Conservation (phyloP, 2,329 filamentous ascomycete species). For the Aaosphaeria pasadenensis region DNA sequence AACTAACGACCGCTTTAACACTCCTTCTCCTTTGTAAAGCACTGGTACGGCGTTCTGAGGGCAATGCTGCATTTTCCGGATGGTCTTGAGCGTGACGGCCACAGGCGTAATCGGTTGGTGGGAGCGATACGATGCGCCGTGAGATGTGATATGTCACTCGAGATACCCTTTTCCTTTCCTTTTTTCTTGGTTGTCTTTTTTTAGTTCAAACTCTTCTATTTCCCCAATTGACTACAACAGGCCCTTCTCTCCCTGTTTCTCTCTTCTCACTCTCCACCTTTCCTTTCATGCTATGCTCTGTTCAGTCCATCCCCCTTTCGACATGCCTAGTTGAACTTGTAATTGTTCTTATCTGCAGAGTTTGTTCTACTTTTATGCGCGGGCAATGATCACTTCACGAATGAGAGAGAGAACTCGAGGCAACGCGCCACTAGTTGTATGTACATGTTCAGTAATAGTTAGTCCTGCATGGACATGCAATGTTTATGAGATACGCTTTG, state of each 20-base stretch:
- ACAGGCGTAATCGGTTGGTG: conserved; percentile 17
- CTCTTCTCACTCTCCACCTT: background rate
- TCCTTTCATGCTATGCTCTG: background rate
- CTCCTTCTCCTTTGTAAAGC: background rate
- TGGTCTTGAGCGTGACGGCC: conserved; percentile 3
- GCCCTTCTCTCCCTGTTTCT: background rate
- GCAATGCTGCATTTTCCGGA: conserved; percentile 1
- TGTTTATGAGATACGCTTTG: too few species aligned
- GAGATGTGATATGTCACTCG: conserved; percentile 5
- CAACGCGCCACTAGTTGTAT: too few species aligned
- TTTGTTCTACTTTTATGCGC: too few species aligned
- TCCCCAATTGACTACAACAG: background rate
- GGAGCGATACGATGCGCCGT: conserved; percentile 18
- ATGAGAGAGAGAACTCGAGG: too few species aligned
- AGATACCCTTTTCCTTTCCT: conserved; percentile 14
- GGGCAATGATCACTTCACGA: too few species aligned
- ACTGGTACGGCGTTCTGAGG: background rate
- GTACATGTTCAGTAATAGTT: too few species aligned
- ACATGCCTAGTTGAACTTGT: too few species aligned
- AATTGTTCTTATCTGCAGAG: too few species aligned
- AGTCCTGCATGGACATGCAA: too few species aligned
- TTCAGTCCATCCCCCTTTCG: background rate
- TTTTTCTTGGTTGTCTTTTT: background rate
- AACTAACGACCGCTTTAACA: background rate
- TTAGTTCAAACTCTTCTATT: background rate